These are phyloP conservation scores for Phascolomyces articulosus DNA, from an alignment of 371 early-diverging fungal species.

Conservation along the genomic window DNA sequence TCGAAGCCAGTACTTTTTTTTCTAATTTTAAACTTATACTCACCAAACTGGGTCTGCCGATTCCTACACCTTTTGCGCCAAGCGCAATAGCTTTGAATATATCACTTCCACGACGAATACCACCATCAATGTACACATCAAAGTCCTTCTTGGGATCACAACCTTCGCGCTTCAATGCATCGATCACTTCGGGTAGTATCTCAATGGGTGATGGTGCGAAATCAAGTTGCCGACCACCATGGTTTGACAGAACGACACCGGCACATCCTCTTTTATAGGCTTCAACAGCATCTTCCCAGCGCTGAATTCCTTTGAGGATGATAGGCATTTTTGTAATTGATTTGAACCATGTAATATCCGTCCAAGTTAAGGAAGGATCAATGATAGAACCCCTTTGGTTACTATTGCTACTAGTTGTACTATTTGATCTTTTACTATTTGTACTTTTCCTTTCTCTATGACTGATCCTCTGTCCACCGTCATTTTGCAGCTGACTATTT, in stretches of 20 bases:
- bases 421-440: too few species aligned
- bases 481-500: slow-evolving; percentile 20
- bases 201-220: slow-evolving; percentile 76
- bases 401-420: too few species aligned
- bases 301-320: slow-evolving; percentile 88
- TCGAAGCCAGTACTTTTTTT: too few species aligned
- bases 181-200: slow-evolving; percentile 82
- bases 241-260: slow-evolving; percentile 92
- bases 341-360: slow-evolving; percentile 84
- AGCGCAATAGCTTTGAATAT: slow-evolving; percentile 95
- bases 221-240: slow-evolving; percentile 96
- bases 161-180: slow-evolving; percentile 55
- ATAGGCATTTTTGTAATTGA: slow-evolving; percentile 86
- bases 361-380: slow-evolving; percentile 86
- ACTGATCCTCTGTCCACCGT: slow-evolving; percentile 30
- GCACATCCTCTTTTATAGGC: slow-evolving; percentile 80
- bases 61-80: slow-evolving; percentile 92
- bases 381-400: slow-evolving; percentile 56
- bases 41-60: slow-evolving; percentile 86
- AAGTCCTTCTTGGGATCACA: slow-evolving; percentile 54
- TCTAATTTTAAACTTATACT: slow-evolving; percentile 2
- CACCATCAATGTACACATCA: slow-evolving; percentile 93
- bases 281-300: slow-evolving; percentile 86
- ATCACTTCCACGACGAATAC: slow-evolving; percentile 88
- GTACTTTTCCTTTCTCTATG: too few species aligned